These are phyloP conservation scores for Hortiboletus campestris DNA, from an alignment of 768 basidiomycete genomes.

Conservation along the genomic window DNA sequence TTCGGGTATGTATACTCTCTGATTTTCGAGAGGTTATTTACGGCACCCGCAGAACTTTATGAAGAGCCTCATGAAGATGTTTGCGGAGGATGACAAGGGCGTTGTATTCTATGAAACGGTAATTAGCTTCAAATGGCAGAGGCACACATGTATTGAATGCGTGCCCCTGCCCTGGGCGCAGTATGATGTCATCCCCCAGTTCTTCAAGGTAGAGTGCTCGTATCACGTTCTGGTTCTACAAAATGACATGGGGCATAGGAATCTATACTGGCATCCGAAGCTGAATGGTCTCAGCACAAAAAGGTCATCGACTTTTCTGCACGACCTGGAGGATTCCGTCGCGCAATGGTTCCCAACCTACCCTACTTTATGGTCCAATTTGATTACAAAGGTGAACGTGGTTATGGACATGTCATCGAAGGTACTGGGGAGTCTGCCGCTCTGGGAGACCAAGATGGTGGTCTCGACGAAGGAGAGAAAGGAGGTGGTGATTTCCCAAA, in stretches of 20 bases:
- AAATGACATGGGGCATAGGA: constrained; percentile 49
- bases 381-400: constrained; percentile 96
- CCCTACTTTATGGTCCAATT: constrained; percentile 99
- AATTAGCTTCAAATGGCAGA: constrained; percentile 79
- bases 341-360: constrained; percentile 93
- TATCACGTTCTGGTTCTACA: not conserved
- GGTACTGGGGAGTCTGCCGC: constrained; percentile 68
- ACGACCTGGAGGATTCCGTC: constrained; percentile 88
- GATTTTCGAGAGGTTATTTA: not conserved
- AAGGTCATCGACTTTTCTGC: constrained; percentile 93
- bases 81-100: constrained; percentile 87
- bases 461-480: constrained; percentile 81
- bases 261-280: constrained; percentile 89
- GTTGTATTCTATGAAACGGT: constrained; percentile 96
- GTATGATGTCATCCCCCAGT: constrained; percentile 85
- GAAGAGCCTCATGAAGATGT: constrained; percentile 97
- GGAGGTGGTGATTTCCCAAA: constrained; percentile 90
- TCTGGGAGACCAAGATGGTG: constrained; percentile 61
- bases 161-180: constrained; percentile 88
- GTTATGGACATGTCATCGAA: constrained; percentile 98
- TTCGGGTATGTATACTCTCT: constrained; percentile 55
- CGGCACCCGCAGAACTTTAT: constrained; percentile 54
- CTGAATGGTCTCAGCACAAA: constrained; percentile 98
- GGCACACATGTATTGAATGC: constrained; percentile 91
- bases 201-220: constrained; percentile 68